Evolutionary conservation across 176 grass and related monocot species (phyloP), one percentile per base, ranked within the genome.

Genomic region (Poa pratensis): DNA sequence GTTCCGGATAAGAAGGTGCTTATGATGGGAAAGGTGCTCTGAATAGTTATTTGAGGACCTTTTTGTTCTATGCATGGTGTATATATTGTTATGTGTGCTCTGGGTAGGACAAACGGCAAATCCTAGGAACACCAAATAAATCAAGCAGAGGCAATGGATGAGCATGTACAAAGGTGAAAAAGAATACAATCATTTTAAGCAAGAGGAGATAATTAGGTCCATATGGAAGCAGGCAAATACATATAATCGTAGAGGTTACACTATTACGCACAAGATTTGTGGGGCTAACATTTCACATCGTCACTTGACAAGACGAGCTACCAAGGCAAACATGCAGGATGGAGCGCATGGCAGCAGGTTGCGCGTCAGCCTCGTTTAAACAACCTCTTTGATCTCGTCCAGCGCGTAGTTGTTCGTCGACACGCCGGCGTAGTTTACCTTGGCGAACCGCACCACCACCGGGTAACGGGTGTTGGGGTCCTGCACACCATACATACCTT

Each of bases 371-470:
- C 83, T 89, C 85, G 90, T 82, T 90, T 88, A 53, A 51, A 27
- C 71, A 50, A 97, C 91, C 89, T 97, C 94, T 63, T 86, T 68
- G 70, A 97, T 83, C 89, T 97, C 94, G 81, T 97, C 91, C 71
- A 97, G 87, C 61, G 94, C 94, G 70, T 94, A 97, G 89, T 94
- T 97, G 92, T 97, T 97, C 76, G 94, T 97, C 59, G 94, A 97
- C 32, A 97, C 94, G 84, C 91, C 94, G 5, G 91, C 92, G 32
- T 97, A 97, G 69, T 97, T 94, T 42, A 97, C 94, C 86, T 97
- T 97, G 85, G 7, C 73, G 85, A 97, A 97, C 60, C 94, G 78
- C 63, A 97, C 94, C 65, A 94, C 94, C 69, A 97, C 94, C 17
- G 92, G 94, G 61, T 97, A 94, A 27, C 91, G 91, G 42, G 79